Percentiles rank a stretch among this genome's conserved stretches.
Conservation (phyloP, 2,329 filamentous ascomycete genomes). For the Alternaria postmessia region DNA sequence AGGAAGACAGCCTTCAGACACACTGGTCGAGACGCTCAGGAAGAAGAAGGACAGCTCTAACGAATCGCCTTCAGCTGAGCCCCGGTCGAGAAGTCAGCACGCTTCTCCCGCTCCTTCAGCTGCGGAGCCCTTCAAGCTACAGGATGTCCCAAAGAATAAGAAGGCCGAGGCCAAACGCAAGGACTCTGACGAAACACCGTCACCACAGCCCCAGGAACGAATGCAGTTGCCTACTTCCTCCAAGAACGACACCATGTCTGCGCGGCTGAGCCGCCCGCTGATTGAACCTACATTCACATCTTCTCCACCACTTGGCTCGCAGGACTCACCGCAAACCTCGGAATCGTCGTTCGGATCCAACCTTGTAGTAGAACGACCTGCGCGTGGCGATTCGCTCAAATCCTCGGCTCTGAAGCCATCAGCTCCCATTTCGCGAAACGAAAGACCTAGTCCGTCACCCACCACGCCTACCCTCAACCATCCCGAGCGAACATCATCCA, state of each 20-base stretch:
- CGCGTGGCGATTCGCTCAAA: conserved; percentile 68
- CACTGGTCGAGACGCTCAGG: conserved; percentile 64
- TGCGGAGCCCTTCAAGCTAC: conserved; percentile 70
- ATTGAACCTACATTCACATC: conserved; percentile 48
- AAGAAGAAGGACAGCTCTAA: conserved; percentile 52
- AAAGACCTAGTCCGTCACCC: conserved; percentile 57
- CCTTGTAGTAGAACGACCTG: conserved; percentile 56
- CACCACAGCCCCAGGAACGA: conserved; percentile 18
- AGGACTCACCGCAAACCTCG: conserved; percentile 46
- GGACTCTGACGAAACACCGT: conserved; percentile 54
- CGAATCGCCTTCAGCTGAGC: conserved; percentile 50
- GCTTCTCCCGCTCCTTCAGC: conserved; percentile 45
- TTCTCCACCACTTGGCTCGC: conserved; percentile 49
- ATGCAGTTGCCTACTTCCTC: conserved; percentile 51
- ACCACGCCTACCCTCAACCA: conserved; percentile 51
- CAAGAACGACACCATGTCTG: conserved; percentile 50
- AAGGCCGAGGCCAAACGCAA: conserved; percentile 58
- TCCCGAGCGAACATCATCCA: conserved; percentile 53
- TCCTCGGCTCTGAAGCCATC: conserved; percentile 53
- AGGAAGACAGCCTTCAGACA: conserved; percentile 69
- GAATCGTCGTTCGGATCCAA: conserved; percentile 51
- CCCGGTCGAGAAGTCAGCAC: conserved; percentile 58
- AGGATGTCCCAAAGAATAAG: conserved; percentile 77
- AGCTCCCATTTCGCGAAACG: conserved; percentile 65
- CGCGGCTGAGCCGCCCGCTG: conserved; percentile 43